Evolutionary conservation across 2,329 filamentous ascomycete genomes (phyloP).

Genomic region (Cladophialophora immunda): DNA sequence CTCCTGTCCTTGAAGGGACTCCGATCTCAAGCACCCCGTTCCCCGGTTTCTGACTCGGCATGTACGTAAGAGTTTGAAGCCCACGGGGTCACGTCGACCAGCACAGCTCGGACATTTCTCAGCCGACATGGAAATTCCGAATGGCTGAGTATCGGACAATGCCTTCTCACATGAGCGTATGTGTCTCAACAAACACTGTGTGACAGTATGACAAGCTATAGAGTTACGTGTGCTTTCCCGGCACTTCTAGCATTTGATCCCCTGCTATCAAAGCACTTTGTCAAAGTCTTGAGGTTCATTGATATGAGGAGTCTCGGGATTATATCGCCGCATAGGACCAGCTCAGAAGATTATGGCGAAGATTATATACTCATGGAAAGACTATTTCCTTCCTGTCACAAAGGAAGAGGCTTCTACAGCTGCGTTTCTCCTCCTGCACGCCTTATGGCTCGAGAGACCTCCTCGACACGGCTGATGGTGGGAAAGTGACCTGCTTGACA

Average conservation of each 20-base stretch:
- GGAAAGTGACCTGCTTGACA: constrained; percentile 34
- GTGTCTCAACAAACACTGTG: background rate
- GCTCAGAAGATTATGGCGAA: background rate
- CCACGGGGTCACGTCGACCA: background rate
- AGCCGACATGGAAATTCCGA: background rate
- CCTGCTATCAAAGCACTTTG: background rate
- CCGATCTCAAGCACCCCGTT: background rate
- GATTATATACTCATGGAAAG: background rate
- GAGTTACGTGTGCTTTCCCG: background rate
- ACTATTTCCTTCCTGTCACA: background rate
- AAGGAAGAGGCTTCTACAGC: background rate
- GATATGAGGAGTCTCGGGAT: background rate
- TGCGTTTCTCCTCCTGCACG: background rate
- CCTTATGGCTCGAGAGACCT: background rate
- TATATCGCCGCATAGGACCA: background rate
- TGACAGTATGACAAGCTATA: background rate
- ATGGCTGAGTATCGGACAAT: background rate
- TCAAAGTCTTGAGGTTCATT: background rate
- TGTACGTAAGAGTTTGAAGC: background rate
- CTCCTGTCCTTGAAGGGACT: background rate
- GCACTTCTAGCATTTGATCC: background rate
- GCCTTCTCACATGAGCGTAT: background rate
- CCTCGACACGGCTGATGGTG: background rate
- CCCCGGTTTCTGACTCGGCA: background rate
- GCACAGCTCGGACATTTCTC: background rate